Base-by-base conservation (phyloP, 108 stramenopile species). In the Discostella pseudostelligera region DNA sequence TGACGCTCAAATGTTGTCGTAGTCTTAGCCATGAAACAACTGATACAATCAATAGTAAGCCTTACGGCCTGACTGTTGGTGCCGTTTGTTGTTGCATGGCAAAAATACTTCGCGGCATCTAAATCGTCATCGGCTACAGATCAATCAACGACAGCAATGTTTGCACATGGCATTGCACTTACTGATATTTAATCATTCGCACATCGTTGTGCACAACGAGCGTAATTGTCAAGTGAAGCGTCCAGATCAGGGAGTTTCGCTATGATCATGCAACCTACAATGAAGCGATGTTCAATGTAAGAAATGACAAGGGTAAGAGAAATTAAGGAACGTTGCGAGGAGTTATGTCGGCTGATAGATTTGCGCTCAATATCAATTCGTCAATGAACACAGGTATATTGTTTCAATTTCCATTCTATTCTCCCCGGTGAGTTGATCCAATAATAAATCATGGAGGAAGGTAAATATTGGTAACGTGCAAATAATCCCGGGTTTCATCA, bases 391-490 rank as follows among this genome's bases (percentile, higher is more conserved):
- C 39, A 39, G 48, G 54, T 42, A 55, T 56, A 67, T 61, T 35
- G 9, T 13, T 43, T 59, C 49, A 42, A 35, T 44, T 45, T 61
- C 59, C 39, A 29, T 24, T 44, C 56, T 49, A 35, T 54, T 74
- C 58, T 74, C n/a, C 65, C 73, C 73, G 32, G 73, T 51, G 65
- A 67, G 4, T 45, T 65, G 73, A 74, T 74, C 73, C 73, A 74
- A 74, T 47, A 67, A 54, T 21, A 66, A 60, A 59, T 50, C 65
- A 47, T 26, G 67, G 25, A 4, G 26, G 36, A 22, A 42, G 49
- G 35, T 12, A 47, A 63, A 56, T 67, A 49, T 67, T 74, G 73
- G 73, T 74, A 74, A 74, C 73, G 73, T 74, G 73, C 73, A 74
- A 67, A 56, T 54, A 53, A 66, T 56, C 59, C 59, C 65, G 65